A percentile compares a stretch with the other conserved stretches of the same genome.
Evolutionary conservation across 352 stramenopile species (phyloP).

Genomic region (Phytophthora citrophthora): DNA sequence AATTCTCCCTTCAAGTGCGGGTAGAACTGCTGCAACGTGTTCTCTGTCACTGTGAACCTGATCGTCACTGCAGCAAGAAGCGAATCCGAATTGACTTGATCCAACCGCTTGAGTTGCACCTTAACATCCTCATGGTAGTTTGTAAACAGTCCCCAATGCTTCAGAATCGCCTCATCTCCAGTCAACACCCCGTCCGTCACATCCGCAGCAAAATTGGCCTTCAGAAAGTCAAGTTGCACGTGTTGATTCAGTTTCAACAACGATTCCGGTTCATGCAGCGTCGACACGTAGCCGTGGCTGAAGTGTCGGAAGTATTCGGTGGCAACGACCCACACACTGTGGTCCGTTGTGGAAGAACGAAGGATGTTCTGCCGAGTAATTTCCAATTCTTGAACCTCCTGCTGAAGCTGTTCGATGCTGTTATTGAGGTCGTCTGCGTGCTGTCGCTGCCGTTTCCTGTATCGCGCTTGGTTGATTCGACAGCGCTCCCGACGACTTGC

Average conservation of each 20-base stretch:
- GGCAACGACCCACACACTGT: constrained; percentile 18
- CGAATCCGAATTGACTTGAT: constrained; percentile 1
- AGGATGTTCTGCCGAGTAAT: constrained; percentile 1
- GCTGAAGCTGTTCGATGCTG: constrained; percentile 3
- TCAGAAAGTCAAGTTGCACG: constrained; percentile 16
- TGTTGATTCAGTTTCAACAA: neutral
- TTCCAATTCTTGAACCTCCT: constrained; percentile 12
- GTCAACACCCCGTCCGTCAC: constrained; percentile 10
- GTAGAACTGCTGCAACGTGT: constrained; percentile 13
- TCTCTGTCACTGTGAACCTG: constrained; percentile 15
- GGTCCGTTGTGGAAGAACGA: neutral
- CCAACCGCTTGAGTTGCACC: constrained; percentile 2
- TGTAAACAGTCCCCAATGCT: constrained; percentile 18
- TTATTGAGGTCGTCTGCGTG: neutral
- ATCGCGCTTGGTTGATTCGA: constrained; percentile 22
- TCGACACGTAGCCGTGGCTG: constrained; percentile 10
- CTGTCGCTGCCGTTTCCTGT: constrained; percentile 14
- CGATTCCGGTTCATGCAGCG: neutral
- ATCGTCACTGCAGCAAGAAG: neutral
- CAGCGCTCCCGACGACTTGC: constrained; percentile 14
- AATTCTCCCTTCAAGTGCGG: constrained; percentile 1
- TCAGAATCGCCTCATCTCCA: constrained; percentile 6
- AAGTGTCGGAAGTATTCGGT: constrained; percentile 23
- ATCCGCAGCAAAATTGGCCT: neutral
- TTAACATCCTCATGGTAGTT: constrained; percentile 8